phyloP scores from a whole-genome alignment of 495 filamentous ascomycete genomes.

The Evernia prunastri region DNA sequence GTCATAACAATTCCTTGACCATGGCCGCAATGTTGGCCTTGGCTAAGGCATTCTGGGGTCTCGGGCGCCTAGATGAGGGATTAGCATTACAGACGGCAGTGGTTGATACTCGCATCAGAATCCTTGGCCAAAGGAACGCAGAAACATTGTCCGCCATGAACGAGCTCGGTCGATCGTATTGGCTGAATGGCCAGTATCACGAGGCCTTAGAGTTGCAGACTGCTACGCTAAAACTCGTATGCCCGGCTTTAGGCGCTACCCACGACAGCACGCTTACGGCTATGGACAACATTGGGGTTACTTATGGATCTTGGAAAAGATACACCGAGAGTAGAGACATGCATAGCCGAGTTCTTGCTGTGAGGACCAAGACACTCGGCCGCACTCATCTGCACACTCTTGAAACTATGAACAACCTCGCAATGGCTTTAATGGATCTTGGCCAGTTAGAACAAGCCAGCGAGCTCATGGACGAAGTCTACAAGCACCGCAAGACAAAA shows the following conservation, averaged over 20 bases:
- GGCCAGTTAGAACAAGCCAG: slow-evolving; percentile 19
- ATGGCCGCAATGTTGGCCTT: slow-evolving; percentile 23
- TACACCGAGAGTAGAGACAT: slow-evolving; percentile 17
- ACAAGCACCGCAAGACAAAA: slow-evolving; percentile 28
- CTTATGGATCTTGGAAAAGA: slow-evolving; percentile 19
- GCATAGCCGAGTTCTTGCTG: slow-evolving; percentile 13
- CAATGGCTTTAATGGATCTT: slow-evolving; percentile 25
- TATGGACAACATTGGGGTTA: slow-evolving; percentile 26
- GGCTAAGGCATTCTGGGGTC: slow-evolving; percentile 22
- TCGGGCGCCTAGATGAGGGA: slow-evolving; percentile 24
- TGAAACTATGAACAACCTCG: slow-evolving; percentile 25
- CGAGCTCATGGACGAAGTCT: slow-evolving; percentile 29
- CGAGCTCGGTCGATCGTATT: slow-evolving; percentile 22
- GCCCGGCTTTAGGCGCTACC: slow-evolving; percentile 19
- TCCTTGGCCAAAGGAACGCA: slow-evolving; percentile 21
- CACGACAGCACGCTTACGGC: slow-evolving; percentile 30
- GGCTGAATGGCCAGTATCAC: slow-evolving; percentile 28
- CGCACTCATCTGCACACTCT: slow-evolving; percentile 24
- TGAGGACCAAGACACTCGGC: slow-evolving; percentile 15
- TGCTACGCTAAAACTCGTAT: slow-evolving; percentile 24
- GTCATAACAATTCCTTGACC: slow-evolving; percentile 13
- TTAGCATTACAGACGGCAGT: slow-evolving; percentile 22
- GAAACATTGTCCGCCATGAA: slow-evolving; percentile 28
- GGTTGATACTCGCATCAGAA: slow-evolving; percentile 22
- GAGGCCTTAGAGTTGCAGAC: slow-evolving; percentile 30